phyloP scores from a whole-genome alignment of 345 rosid species.

The Rhizophora apiculata region DNA sequence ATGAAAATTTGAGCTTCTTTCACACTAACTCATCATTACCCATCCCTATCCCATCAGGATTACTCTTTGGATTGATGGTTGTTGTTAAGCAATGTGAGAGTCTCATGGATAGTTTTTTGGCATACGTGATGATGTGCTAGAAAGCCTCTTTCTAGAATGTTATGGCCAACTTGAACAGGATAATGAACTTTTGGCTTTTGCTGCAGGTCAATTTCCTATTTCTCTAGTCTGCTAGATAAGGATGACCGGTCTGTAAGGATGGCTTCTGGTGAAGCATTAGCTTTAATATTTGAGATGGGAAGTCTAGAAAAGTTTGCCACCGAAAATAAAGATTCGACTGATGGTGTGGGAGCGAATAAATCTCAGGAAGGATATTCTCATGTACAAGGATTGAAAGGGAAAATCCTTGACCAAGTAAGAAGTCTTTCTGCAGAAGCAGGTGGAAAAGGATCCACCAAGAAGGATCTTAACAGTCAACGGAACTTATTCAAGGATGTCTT shows the following conservation, averaged over 20 bases:
- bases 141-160: not conserved
- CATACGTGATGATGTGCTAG: too few species aligned
- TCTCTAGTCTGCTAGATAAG: constrained; percentile 71
- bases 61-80: too few species aligned
- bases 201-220: constrained; percentile 68
- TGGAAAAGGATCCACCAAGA: constrained; percentile 92
- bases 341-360: constrained; percentile 44
- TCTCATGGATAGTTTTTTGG: not conserved
- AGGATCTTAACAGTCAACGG: constrained; percentile 82
- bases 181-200: constrained; percentile 5
- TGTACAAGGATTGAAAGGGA: constrained; percentile 64
- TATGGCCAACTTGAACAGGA: not conserved
- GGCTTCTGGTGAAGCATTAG: constrained; percentile 95
- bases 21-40: too few species aligned
- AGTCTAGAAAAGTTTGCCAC: constrained; percentile 58
- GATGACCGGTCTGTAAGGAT: constrained; percentile 86
- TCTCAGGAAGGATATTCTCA: constrained; percentile 38
- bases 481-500: constrained; percentile 75
- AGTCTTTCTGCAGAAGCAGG: constrained; percentile 81
- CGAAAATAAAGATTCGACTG: constrained; percentile 36
- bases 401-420: constrained; percentile 65
- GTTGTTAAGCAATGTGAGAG: not conserved
- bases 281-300: constrained; percentile 54
- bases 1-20: too few species aligned
- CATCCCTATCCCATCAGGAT: too few species aligned